phyloP scores from a whole-genome alignment of 2,329 filamentous ascomycete species.

The Graphilbum fragrans region DNA sequence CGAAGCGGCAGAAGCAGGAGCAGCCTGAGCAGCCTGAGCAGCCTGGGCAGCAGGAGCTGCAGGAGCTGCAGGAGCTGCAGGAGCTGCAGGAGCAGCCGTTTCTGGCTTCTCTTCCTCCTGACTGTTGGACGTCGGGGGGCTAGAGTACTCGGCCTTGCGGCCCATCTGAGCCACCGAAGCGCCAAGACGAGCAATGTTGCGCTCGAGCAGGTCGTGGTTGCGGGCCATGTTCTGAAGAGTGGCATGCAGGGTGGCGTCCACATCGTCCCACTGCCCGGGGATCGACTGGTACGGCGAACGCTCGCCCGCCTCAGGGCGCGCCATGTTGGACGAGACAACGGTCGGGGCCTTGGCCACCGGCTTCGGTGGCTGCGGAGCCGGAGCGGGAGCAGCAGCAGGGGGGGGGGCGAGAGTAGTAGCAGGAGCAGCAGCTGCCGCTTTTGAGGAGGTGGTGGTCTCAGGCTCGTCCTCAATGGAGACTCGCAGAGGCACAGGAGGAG shows the following conservation, averaged over 20 bases:
- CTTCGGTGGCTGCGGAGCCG: conserved; percentile 6
- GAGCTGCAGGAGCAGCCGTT: neutral
- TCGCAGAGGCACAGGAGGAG: conserved; percentile 1
- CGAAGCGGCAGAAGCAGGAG: neutral
- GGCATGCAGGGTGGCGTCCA: conserved; percentile 4
- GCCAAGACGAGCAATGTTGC: conserved; percentile 9
- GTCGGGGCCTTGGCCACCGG: conserved; percentile 2
- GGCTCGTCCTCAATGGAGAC: conserved; percentile 39
- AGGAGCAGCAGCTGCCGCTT: neutral
- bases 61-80: neutral
- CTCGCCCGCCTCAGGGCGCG: neutral
- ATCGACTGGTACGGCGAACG: conserved; percentile 3
- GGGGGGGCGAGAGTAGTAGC: neutral
- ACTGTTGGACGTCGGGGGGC: neutral
- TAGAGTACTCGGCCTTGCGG: neutral
- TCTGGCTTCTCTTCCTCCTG: neutral
- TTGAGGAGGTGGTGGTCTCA: conserved; percentile 13
- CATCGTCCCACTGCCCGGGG: conserved; percentile 6
- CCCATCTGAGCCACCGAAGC: conserved; percentile 9
- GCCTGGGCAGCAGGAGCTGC: neutral
- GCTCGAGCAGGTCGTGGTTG: conserved; percentile 12
- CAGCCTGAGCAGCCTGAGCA: neutral
- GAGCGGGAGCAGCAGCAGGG: neutral
- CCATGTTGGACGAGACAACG: conserved; percentile 5
- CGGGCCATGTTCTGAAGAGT: conserved; percentile 11